Conservation (phyloP, 345 rosid genomes). For the Salix udensis region DNA sequence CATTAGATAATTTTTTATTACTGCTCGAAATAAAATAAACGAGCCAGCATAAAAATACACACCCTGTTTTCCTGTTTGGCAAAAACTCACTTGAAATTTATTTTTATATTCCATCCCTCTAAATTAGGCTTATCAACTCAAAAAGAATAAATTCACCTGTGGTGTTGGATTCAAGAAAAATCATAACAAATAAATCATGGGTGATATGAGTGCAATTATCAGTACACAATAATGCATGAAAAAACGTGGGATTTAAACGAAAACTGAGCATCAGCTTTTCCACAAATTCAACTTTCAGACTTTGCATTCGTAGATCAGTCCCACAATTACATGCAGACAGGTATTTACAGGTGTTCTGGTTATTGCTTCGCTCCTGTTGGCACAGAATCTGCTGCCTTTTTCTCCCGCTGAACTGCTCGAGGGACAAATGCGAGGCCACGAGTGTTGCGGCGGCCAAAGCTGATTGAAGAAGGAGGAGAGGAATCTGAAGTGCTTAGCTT, state of each 20-base stretch:
- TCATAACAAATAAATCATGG: background rate
- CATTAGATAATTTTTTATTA: no score
- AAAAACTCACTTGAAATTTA: no score
- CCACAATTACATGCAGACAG: background rate
- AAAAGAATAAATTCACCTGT: background rate
- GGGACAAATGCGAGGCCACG: conserved; percentile 78
- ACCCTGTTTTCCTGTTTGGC: no score
- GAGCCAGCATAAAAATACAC: no score
- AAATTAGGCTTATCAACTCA: background rate
- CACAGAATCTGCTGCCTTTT: conserved; percentile 34
- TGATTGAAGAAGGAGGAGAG: conserved; percentile 73
- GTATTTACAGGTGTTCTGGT: background rate
- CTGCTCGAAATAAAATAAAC: no score
- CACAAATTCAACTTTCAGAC: conserved; percentile 2
- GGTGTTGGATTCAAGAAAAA: no score
- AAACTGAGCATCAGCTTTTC: background rate
- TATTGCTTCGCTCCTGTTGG: conserved; percentile 26
- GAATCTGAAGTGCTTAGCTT: conserved; percentile 67
- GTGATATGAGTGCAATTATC: background rate
- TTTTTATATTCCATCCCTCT: no score
- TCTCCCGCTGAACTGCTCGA: conserved; percentile 51
- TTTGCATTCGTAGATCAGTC: background rate
- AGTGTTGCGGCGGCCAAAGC: conserved; percentile 74
- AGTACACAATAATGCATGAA: background rate
- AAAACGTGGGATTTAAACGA: background rate